Base-by-base conservation (phyloP, 1,284 basidiomycete species). In the Moesziomyces sp. region DNA sequence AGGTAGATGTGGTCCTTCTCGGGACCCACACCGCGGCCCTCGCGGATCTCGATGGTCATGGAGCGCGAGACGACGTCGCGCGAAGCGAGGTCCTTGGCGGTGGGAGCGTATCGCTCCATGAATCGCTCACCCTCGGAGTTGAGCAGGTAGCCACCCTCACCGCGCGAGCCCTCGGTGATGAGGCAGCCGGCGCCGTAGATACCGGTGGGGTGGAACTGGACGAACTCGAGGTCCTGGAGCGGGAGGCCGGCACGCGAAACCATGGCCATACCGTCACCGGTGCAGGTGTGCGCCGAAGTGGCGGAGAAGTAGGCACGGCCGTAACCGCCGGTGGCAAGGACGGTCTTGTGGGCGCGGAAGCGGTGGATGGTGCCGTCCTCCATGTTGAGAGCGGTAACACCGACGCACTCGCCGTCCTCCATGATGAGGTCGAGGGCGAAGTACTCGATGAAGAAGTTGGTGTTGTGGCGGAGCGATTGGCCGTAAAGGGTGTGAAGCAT, bases 401-500 rank as follows among this genome's bases (percentile, higher is more conserved):
- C 97, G 69, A 99, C 96, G 87, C 97, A 99, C 86, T 97, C 93
- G 83, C 95, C 97, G 77, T 93, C 94, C 85, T 98, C 90, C 97
- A 99, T 98, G 85, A 99, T 94, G 67, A 99, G 88, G 86, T 99
- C 96, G 49, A 83, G 69, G 68, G 96, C 97, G 85, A 99, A 99
- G 87, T 95, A 99, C 86, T 99, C 97, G 86, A 99, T 98, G 88
- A 99, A 99, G 87, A 97, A 99, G 87, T 98, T 97, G 85, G 97
- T 99, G 88, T 99, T 92, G 89, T 99, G 97, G 73, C 94, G 92
- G 72, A 99, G 90, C 69, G 97, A 99, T 88, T 99, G 97, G 80
- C 97, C 97, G 84, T 97, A 97, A 64, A 99, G 92, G 18, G 95
- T 97, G 88, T 99, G 97, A 58, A 99, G 90, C 84, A 99, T 91